Evolutionary conservation across 2,329 filamentous ascomycete genomes (phyloP).

Genomic region (Pseudogymnoascus sp.): DNA sequence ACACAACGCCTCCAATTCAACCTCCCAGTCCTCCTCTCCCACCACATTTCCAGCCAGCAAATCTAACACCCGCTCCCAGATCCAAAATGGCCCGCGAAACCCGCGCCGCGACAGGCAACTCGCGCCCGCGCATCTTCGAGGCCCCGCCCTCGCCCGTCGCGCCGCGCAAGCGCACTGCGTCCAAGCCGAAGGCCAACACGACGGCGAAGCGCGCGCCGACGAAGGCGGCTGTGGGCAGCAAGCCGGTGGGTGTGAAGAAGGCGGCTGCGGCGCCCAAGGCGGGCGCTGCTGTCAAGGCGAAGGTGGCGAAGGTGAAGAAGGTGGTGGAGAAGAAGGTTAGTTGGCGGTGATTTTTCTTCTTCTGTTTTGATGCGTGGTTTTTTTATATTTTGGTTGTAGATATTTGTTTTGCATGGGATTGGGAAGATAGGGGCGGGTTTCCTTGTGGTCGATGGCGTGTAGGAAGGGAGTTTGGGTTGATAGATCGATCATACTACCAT

Average conservation of each 20-base stretch:
- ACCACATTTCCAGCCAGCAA: neutral
- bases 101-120: conserved; percentile 12
- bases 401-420: neutral
- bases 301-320: neutral
- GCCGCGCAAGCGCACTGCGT: neutral
- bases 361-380: neutral
- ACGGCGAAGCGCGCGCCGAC: neutral
- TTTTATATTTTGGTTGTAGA: neutral
- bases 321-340: neutral
- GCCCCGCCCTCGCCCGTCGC: neutral
- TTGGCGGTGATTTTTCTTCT: neutral
- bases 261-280: neutral
- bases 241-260: neutral
- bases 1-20: neutral
- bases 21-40: neutral
- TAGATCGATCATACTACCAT: neutral
- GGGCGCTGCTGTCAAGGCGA: neutral
- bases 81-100: conserved; percentile 11
- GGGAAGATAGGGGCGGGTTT: neutral
- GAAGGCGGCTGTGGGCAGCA: conserved; percentile 11
- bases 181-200: neutral
- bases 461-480: neutral
- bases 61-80: neutral
- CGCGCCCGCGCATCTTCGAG: conserved; percentile 10
- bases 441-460: neutral